Conservation (phyloP, 305 asterid genomes). For the Fraxinus dipetala region DNA sequence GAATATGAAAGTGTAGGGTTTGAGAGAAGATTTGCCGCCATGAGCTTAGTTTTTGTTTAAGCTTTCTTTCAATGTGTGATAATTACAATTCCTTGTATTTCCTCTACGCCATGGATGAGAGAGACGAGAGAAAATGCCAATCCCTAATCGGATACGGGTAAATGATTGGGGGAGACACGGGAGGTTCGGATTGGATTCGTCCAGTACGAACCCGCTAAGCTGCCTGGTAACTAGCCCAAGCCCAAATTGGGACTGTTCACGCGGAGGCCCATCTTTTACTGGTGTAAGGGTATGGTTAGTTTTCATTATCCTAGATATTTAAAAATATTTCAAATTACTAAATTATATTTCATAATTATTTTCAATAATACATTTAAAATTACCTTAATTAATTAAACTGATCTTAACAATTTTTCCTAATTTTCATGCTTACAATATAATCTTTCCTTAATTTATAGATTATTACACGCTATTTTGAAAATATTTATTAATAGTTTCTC, state of each 20-base stretch:
- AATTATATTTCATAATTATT: too few relatives aligned
- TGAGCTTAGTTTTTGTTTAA: conserved; percentile 17
- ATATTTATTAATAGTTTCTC: too few relatives aligned
- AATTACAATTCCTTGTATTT: too few relatives aligned
- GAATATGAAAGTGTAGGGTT: conserved; percentile 52
- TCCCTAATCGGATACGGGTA: neutral
- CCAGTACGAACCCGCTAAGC: neutral
- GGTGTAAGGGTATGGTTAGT: too few relatives aligned
- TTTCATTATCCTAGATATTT: too few relatives aligned
- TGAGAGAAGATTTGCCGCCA: conserved; percentile 64
- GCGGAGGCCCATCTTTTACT: neutral
- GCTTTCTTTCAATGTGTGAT: neutral
- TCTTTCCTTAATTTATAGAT: too few relatives aligned
- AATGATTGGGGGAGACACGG: neutral
- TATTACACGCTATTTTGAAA: too few relatives aligned
- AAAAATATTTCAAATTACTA: too few relatives aligned
- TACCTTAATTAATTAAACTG: too few relatives aligned
- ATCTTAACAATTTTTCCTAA: too few relatives aligned
- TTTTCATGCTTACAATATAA: too few relatives aligned
- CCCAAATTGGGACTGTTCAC: neutral
- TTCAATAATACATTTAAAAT: too few relatives aligned
- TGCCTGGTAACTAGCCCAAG: neutral
- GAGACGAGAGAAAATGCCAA: neutral
- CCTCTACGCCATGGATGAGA: neutral
- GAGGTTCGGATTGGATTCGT: neutral